These are phyloP conservation scores for Polytolypa hystricis DNA, from an alignment of 2,329 filamentous ascomycete species.

Conservation along the genomic window DNA sequence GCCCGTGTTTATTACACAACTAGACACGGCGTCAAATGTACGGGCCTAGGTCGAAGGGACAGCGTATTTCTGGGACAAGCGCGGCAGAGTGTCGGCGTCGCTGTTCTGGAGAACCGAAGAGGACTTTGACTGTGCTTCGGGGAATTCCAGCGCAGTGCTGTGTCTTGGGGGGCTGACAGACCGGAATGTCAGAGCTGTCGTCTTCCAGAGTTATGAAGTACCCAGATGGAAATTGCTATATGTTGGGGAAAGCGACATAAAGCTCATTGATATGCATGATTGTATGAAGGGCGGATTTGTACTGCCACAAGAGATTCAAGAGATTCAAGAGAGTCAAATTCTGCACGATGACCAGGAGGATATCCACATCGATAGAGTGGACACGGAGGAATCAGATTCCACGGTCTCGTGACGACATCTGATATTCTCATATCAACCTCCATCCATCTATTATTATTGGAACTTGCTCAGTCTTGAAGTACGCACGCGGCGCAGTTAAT, in stretches of 20 bases:
- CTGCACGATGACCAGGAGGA: not conserved
- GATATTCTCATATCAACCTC: too few relatives aligned
- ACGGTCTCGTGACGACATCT: too few relatives aligned
- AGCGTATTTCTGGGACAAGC: slow-evolving; percentile 6
- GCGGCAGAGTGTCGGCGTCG: not conserved
- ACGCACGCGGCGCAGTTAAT: too few relatives aligned
- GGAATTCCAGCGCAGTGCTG: not conserved
- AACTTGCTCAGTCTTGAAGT: too few relatives aligned
- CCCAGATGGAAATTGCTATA: not conserved
- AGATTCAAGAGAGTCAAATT: slow-evolving; percentile 1
- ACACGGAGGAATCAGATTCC: too few relatives aligned
- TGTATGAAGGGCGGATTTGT: slow-evolving; percentile 4
- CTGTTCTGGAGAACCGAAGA: slow-evolving; percentile 1
- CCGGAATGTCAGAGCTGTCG: not conserved
- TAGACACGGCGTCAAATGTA: not conserved
- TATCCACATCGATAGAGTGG: too few relatives aligned
- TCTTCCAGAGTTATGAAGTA: slow-evolving; percentile 1
- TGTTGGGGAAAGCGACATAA: not conserved
- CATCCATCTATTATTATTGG: too few relatives aligned
- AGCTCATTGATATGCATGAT: not conserved
- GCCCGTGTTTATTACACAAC: slow-evolving; percentile 6
- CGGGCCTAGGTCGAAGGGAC: slow-evolving; percentile 7
- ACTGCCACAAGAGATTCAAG: slow-evolving; percentile 1
- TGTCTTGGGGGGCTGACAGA: not conserved
- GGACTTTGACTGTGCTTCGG: not conserved